Base-by-base conservation (phyloP, 495 filamentous ascomycete species). In the Cercophora samala region DNA sequence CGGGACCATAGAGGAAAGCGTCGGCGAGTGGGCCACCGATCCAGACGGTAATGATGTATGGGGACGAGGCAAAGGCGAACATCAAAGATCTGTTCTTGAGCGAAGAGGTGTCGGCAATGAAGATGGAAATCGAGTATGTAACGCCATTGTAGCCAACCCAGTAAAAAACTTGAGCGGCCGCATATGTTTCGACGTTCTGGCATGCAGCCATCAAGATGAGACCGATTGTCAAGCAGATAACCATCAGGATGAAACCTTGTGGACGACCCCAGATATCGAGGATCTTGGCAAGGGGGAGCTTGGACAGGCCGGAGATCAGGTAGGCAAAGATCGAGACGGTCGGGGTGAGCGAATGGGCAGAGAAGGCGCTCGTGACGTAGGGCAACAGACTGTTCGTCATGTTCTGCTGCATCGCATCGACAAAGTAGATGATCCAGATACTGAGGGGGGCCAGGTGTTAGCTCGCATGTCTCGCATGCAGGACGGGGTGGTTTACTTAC, bases 61-160 rank as follows among this genome's bases (percentile, higher is more conserved):
- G 89, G 0, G 88, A 88, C n/a, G 74, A 79, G 32, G 81, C 75
- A 68, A 87, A 90, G 11, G 85, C 89, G 67, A 87, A 84, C 62
- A 87, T 83, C 53, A 90, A 77, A 9, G 80, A 84, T 75, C 89
- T 81, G 77, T 90, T 89, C 53, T 83, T 82, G 69, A 91, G 73
- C 5, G 80, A 78, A 0, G 89, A 87, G 2, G 85, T 89, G 74
- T 91, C 89, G 64, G 89, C 87, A 60, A 88, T 83, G 78, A 90
- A 89, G 69, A 90, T 78, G 46, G 81, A 78, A 25, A 89, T 77
- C 37, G 82, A 80, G 75, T 88, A 83, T 60, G 79, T 82, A 63
- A 90, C 76, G 21, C 84, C 86, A 67, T 86, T 85, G 73, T 86
- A 80, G 65, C 80, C 81, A 52, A 81, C 74, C 79, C 79, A 81